Conservation (phyloP, 148 eudicot genomes). For the Nepenthes gracilis region DNA sequence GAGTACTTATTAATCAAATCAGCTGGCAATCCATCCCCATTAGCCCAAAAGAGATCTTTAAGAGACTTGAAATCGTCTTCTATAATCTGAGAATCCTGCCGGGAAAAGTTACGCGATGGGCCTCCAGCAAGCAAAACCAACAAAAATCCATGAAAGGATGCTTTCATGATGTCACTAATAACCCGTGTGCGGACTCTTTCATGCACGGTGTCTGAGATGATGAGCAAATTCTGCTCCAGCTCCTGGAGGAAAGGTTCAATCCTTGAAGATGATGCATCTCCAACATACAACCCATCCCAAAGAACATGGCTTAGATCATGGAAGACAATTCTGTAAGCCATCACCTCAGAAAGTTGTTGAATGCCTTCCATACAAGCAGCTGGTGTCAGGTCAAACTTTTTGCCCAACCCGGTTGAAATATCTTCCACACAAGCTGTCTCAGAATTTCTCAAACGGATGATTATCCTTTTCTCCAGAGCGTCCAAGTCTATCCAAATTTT, state of each 20-base stretch:
- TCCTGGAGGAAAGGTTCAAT: slow-evolving; percentile 83
- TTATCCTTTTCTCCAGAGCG: slow-evolving; percentile 62
- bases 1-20: slow-evolving; percentile 73
- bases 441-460: slow-evolving; percentile 81
- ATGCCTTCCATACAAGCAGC: slow-evolving; percentile 72
- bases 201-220: slow-evolving; percentile 56
- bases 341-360: slow-evolving; percentile 64
- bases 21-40: slow-evolving; percentile 80
- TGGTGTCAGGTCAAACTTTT: slow-evolving; percentile 70
- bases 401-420: slow-evolving; percentile 47
- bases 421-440: slow-evolving; percentile 75
- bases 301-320: slow-evolving; percentile 57
- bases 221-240: slow-evolving; percentile 56
- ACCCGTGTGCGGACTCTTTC: slow-evolving; percentile 79
- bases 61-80: slow-evolving; percentile 80
- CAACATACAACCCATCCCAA: slow-evolving; percentile 82
- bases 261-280: slow-evolving; percentile 73
- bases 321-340: slow-evolving; percentile 58
- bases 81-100: slow-evolving; percentile 55
- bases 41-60: slow-evolving; percentile 82
- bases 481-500: slow-evolving; percentile 51
- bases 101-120: slow-evolving; percentile 67
- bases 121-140: slow-evolving; percentile 93
- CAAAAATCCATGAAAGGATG: slow-evolving; percentile 85
- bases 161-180: slow-evolving; percentile 82